Evolutionary conservation across 192 early-diverging fungal species (phyloP), one percentile per base, ranked within the genome.

Genomic region (Backusella sp.): DNA sequence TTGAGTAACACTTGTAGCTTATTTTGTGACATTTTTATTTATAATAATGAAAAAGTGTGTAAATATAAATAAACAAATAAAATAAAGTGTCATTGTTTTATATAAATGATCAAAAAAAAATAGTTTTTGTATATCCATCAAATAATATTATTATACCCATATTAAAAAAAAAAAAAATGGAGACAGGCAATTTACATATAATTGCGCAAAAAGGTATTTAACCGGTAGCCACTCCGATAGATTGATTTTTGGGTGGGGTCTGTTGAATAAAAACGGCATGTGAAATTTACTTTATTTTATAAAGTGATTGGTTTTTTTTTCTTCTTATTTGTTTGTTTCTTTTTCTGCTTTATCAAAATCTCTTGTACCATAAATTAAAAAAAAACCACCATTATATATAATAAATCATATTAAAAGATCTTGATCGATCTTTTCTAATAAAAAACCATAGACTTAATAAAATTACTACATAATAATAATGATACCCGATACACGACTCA

Each of bases 401-500:
- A n/a, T 49, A 49, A 19, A 49, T n/a, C 6, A 49, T 49, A n/a
- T 2, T 49, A 49, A 19, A 6, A 21, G 46, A 49, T 49, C 46
- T 19, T 49, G 15, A 49, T 19, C 19, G 46, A 49, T 49, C 46
- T 49, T 49, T 17, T 3, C 32, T n/a, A 49, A 49, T 49, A 49
- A n/a, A 15, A 44, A 17, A 19, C 17, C 19, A 17, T 49, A 49
- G 46, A 49, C 15, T 14, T 23, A 59, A 59, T 26, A 59, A 3
- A 49, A 49, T 49, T n/a, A 49, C 46, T 49, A n/a, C 6, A 17
- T 14, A 44, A 44, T 14, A 44, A 44, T 21, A 23, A 74, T 78
- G 77, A 73, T 78, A 44, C 71, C 65, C 6, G 77, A 78, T 69
- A 62, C 77, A 49, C 5, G 37, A 28, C 41, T 74, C 15, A 62